Conservation (phyloP, 176 grass and related monocot species). For the Phyllostachys edulis region DNA sequence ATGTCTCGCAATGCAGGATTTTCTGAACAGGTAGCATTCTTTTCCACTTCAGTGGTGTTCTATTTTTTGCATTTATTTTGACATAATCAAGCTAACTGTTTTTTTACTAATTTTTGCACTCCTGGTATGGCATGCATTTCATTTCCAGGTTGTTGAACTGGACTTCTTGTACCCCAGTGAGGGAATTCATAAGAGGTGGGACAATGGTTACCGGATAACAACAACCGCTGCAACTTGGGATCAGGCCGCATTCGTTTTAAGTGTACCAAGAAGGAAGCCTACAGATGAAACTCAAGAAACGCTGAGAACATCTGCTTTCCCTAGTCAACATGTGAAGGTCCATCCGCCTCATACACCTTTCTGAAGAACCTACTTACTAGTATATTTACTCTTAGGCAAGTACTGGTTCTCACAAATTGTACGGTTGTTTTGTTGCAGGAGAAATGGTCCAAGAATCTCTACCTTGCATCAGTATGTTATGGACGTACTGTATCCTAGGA, state of each 20-base stretch:
- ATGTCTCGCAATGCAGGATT: slow-evolving; percentile 97
- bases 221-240: slow-evolving; percentile 85
- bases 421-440: slow-evolving; percentile 60
- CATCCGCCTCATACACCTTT: background rate
- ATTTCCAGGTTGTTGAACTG: slow-evolving; percentile 86
- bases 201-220: slow-evolving; percentile 85
- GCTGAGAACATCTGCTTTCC: slow-evolving; percentile 90
- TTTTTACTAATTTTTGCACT: background rate
- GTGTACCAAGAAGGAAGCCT: slow-evolving; percentile 78
- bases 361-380: background rate
- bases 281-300: slow-evolving; percentile 92
- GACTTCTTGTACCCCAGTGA: slow-evolving; percentile 98
- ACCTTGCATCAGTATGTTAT: slow-evolving; percentile 91
- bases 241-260: slow-evolving; percentile 89
- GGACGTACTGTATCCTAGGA: slow-evolving; percentile 88
- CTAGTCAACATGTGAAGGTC: slow-evolving; percentile 95
- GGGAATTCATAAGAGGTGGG: slow-evolving; percentile 98
- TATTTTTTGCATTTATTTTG: slow-evolving; percentile 1
- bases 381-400: background rate
- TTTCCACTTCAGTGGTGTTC: background rate
- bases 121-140: background rate
- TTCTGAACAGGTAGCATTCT: slow-evolving; percentile 70
- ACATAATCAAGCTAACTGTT: slow-evolving; percentile 1
- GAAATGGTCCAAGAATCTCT: slow-evolving; percentile 94
- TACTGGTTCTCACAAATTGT: slow-evolving; percentile 27